phyloP scores from a whole-genome alignment of 192 early-diverging fungal species.

The Pilobolus umbonatus region DNA sequence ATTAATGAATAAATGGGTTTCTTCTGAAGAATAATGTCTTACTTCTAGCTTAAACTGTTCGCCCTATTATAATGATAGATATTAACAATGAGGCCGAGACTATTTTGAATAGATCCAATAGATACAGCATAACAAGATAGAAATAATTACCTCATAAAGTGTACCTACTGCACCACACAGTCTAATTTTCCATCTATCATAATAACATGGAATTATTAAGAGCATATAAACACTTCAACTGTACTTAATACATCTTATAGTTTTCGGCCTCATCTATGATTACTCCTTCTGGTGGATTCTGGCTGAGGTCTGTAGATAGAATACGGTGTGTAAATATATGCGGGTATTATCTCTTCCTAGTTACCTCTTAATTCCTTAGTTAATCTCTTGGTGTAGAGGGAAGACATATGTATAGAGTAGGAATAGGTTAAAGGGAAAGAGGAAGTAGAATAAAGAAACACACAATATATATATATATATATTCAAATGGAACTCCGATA shows the following conservation, averaged over 20 bases:
- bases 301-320: slow-evolving; percentile 37
- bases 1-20: slow-evolving; percentile 4
- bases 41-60: slow-evolving; percentile 50
- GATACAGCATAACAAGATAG: background rate
- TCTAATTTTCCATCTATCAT: slow-evolving; percentile 54
- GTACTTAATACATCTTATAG: slow-evolving; percentile 42
- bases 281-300: slow-evolving; percentile 50
- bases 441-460: too few relatives aligned
- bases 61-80: slow-evolving; percentile 26
- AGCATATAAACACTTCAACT: background rate
- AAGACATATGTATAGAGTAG: background rate
- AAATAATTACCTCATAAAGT: slow-evolving; percentile 53
- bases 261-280: slow-evolving; percentile 45
- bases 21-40: background rate
- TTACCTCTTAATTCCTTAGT: slow-evolving; percentile 49
- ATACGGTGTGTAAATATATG: background rate
- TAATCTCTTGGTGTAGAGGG: slow-evolving; percentile 46
- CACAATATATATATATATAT: too few relatives aligned
- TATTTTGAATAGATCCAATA: background rate
- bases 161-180: slow-evolving; percentile 63
- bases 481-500: too few relatives aligned
- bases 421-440: background rate
- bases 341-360: background rate
- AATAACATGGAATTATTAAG: background rate
- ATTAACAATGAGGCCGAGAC: background rate